Percentiles rank a stretch among this genome's conserved stretches.
Evolutionary conservation across 139 green algal species (phyloP).

Genomic region (Auxenochlorella protothecoides): DNA sequence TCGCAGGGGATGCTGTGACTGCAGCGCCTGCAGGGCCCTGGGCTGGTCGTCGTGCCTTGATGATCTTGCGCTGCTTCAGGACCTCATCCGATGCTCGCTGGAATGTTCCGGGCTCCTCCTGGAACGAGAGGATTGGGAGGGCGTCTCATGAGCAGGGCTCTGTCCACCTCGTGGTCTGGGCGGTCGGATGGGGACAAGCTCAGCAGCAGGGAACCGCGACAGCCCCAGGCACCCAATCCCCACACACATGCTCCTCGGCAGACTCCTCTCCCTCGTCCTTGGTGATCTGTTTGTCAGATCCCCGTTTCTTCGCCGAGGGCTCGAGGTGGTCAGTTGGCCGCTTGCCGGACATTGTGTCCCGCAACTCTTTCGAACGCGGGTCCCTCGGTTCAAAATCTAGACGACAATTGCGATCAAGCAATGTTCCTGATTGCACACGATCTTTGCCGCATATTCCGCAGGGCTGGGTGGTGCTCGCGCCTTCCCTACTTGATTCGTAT

Average conservation of each 20-base stretch:
- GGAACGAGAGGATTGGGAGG: neutral
- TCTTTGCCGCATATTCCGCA: no score
- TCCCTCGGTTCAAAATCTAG: no score
- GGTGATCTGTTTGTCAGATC: slow-evolving; percentile 41
- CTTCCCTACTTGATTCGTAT: no score
- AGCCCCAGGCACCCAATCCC: neutral
- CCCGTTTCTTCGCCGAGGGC: slow-evolving; percentile 43
- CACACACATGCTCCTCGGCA: slow-evolving; percentile 7
- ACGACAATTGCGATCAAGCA: no score
- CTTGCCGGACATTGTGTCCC: slow-evolving; percentile 9
- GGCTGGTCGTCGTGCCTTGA: slow-evolving; percentile 25
- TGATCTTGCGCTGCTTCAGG: slow-evolving; percentile 42
- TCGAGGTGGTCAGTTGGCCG: slow-evolving; percentile 40
- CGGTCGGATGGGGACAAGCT: neutral
- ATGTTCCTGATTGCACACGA: no score
- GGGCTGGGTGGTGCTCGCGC: no score
- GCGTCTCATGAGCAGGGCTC: neutral
- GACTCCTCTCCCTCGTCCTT: slow-evolving; percentile 41
- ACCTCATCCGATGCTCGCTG: slow-evolving; percentile 39
- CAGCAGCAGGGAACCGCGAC: neutral
- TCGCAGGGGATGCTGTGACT: slow-evolving; percentile 12
- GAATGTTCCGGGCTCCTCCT: slow-evolving; percentile 34
- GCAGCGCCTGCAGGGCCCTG: neutral
- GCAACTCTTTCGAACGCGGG: no score
- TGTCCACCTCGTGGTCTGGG: neutral